These are phyloP conservation scores for Tritrichomonas musculus DNA, from an alignment of 208 protist species.

Conservation along the genomic window DNA sequence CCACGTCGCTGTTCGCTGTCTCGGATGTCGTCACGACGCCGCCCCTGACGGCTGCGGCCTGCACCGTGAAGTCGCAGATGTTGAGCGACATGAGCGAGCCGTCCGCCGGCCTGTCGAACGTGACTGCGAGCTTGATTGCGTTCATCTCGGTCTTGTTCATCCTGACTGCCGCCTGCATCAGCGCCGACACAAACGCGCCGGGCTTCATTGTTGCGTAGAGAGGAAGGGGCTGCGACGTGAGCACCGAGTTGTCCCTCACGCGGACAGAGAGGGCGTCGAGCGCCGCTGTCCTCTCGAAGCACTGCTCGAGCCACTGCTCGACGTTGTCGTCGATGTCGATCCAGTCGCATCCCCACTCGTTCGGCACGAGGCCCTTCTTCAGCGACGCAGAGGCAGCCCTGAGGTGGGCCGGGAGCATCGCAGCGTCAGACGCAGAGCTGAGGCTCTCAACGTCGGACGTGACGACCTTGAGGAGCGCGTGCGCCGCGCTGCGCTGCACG, in stretches of 20 bases:
- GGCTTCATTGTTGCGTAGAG: not conserved
- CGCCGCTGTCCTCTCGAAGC: not conserved
- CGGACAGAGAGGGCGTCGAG: not conserved
- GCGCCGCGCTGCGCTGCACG: not conserved
- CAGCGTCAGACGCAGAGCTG: not conserved
- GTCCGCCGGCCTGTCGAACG: not conserved
- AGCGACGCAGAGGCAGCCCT: not conserved
- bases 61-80: not conserved
- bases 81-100: not conserved
- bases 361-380: not conserved
- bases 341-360: not conserved
- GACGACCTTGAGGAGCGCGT: not conserved
- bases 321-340: not conserved
- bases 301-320: not conserved
- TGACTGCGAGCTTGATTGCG: not conserved
- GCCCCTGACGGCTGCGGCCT: not conserved
- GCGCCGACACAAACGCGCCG: not conserved
- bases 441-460: not conserved
- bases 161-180: conserved; percentile 1
- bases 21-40: not conserved
- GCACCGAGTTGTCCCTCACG: not conserved
- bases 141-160: not conserved
- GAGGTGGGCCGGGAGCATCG: not conserved
- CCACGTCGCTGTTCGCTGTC: not conserved
- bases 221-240: not conserved